Evolutionary conservation across 352 stramenopile species (phyloP).

Genomic region (Globisporangium apiculatum): DNA sequence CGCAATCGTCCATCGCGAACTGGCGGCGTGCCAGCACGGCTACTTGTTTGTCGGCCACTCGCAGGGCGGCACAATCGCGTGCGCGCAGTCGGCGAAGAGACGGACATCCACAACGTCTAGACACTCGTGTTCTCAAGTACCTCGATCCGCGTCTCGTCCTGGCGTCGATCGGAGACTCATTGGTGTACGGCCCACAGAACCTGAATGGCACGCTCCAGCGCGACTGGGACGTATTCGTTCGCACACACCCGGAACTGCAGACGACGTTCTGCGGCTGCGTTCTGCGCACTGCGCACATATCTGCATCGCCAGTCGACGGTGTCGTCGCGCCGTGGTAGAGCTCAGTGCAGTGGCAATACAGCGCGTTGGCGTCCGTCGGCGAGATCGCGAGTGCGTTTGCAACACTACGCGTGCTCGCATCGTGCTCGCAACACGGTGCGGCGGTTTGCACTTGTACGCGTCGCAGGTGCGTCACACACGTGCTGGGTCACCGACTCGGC

Average conservation of each 20-base stretch:
- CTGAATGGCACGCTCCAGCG: constrained; percentile 23
- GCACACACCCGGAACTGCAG: constrained; percentile 13
- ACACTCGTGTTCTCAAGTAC: constrained; percentile 25
- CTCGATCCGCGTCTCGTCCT: constrained; percentile 19
- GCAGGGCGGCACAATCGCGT: constrained; percentile 31
- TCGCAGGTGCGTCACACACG: constrained; percentile 18
- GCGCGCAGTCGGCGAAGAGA: constrained; percentile 38
- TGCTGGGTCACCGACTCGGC: constrained; percentile 24
- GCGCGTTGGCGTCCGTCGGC: constrained; percentile 15
- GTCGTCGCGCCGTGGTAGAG: constrained; percentile 28
- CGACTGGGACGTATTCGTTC: constrained; percentile 19
- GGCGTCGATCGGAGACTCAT: constrained; percentile 22
- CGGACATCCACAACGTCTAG: constrained; percentile 49
- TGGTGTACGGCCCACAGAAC: constrained; percentile 16
- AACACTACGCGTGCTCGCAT: constrained; percentile 18
- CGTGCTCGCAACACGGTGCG: constrained; percentile 22
- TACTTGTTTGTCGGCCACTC: constrained; percentile 49
- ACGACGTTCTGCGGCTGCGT: constrained; percentile 22
- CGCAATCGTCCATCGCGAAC: constrained; percentile 12
- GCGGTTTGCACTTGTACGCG: constrained; percentile 15
- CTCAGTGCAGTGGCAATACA: constrained; percentile 27
- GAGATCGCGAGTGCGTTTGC: constrained; percentile 24
- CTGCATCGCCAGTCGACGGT: constrained; percentile 31
- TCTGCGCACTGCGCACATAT: constrained; percentile 38
- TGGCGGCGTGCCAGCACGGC: constrained; percentile 16